phyloP scores from a whole-genome alignment of 2,329 filamentous ascomycete species.

The Ophiocordyceps polyrhachis-furcata region DNA sequence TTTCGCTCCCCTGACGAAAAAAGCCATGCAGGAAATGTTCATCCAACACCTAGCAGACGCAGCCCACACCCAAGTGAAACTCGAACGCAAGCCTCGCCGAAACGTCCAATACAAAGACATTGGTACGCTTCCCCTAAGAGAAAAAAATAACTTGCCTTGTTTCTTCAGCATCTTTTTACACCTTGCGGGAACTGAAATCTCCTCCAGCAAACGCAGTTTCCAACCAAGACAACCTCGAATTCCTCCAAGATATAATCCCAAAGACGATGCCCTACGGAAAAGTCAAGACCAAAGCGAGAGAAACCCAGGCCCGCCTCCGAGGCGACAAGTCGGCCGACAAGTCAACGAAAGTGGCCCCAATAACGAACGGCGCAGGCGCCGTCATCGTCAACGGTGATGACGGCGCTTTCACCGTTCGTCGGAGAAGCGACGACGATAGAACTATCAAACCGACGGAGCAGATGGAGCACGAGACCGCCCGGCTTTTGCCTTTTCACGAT shows the following conservation, averaged over 20 bases:
- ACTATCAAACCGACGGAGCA: slow-evolving; percentile 30
- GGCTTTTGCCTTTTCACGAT: slow-evolving; percentile 16
- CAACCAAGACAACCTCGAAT: slow-evolving; percentile 85
- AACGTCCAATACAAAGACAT: slow-evolving; percentile 96
- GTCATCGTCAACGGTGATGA: slow-evolving; percentile 12
- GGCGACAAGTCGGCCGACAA: slow-evolving; percentile 19
- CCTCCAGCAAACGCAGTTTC: slow-evolving; percentile 59
- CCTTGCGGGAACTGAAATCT: too few species aligned
- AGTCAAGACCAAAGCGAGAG: slow-evolving; percentile 45
- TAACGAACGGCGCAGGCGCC: slow-evolving; percentile 11
- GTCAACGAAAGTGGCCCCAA: slow-evolving; percentile 5
- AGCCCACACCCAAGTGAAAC: slow-evolving; percentile 71
- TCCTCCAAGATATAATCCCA: slow-evolving; percentile 78
- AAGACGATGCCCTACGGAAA: slow-evolving; percentile 67
- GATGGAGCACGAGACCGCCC: slow-evolving; percentile 35
- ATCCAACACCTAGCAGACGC: slow-evolving; percentile 79
- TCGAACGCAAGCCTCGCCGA: slow-evolving; percentile 77
- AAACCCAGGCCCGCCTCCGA: slow-evolving; percentile 25
- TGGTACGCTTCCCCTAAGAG: slow-evolving; percentile 34
- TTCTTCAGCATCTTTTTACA: too few species aligned
- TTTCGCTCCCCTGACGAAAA: slow-evolving; percentile 1
- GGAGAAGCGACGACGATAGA: slow-evolving; percentile 10
- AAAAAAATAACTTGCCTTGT: too few species aligned
- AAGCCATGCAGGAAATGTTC: slow-evolving; percentile 58
- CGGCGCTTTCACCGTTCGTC: slow-evolving; percentile 6